Base-by-base conservation (phyloP, 805 yeast genomes). In the Saturnispora silvae region DNA sequence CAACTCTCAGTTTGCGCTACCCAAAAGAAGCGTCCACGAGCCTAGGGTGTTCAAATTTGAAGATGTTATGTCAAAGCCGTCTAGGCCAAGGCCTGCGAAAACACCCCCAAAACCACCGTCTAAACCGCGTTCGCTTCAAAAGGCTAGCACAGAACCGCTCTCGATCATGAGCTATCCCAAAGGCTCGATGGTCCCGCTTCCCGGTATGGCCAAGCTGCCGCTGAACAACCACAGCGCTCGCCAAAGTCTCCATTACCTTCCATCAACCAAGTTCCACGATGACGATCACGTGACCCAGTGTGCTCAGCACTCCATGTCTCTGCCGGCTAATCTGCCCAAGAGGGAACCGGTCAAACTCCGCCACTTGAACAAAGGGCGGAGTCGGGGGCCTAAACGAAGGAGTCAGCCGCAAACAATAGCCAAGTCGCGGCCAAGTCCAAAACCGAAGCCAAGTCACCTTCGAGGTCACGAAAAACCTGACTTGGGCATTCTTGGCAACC, bases 351-450 rank as follows among this genome's bases (percentile, higher is more conserved):
- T 42, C 3, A 40, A 46, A 26, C 52, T 71, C 32, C 54, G 54
- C 0, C 76, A 72, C 49, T 52, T 66, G 2, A 70, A 62, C 31
- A 72, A 71, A 46, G 39, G 52, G 0, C 54, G 78, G 37, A 56
- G 75, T 14, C 65, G 58, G 38, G 78, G 78, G 0, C 78, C 78
- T 1, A 68, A 63, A 47, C 53, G 77, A 43, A 55, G 67, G 34
- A 54, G 32, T 29, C 32, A 14, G 32, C 9, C 7, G 9, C 67
- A 15, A 76, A 77, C 1, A 57, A 59, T 36, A 22, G 24, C 7
- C 7, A 22, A 22, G 10, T 10, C 10, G 43, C 22, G 32, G n/a
- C 32, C 32, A 8, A 33, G 50, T 14, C 22, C 34, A 5, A 20
- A 33, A 17, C 24, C 36, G 13, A 31, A 10, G 18, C 14, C 17